A percentile compares a stretch with the other conserved stretches of the same genome.
Conservation (phyloP, 2,329 filamentous ascomycete genomes). For the Diaporthe eres region DNA sequence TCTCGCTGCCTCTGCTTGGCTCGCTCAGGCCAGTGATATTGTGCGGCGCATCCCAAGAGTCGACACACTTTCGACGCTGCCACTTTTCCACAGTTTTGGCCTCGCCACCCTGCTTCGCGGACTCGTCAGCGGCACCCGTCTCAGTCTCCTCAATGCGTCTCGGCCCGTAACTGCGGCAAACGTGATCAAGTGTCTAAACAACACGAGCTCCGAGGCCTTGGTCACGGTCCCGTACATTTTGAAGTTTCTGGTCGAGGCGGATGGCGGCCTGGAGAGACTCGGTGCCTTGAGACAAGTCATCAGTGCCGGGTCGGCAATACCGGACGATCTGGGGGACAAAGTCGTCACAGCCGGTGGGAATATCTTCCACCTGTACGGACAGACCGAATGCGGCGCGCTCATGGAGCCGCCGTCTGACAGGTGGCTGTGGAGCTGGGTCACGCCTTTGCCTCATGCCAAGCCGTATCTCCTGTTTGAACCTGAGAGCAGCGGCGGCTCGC, state of each 20-base stretch:
- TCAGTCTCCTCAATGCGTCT: constrained; percentile 23
- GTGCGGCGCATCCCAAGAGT: constrained; percentile 21
- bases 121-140: constrained; percentile 24
- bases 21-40: constrained; percentile 27
- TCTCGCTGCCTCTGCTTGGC: constrained; percentile 23
- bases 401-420: constrained; percentile 31
- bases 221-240: constrained; percentile 31
- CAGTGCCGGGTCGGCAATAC: constrained; percentile 29
- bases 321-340: constrained; percentile 26
- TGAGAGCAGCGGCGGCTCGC: background rate
- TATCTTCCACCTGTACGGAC: constrained; percentile 33
- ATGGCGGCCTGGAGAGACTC: constrained; percentile 9
- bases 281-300: constrained; percentile 26
- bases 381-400: constrained; percentile 28
- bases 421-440: constrained; percentile 29
- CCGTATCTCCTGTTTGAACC: constrained; percentile 23
- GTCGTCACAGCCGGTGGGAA: background rate
- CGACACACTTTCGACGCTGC: constrained; percentile 25
- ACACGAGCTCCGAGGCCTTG: background rate
- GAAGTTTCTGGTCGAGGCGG: constrained; percentile 33
- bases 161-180: constrained; percentile 21
- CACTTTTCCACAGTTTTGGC: constrained; percentile 33
- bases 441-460: constrained; percentile 22
- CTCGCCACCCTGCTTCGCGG: constrained; percentile 30
- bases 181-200: background rate